Conservation (phyloP, 1,139 yeast genomes). For the Kazachstania sp. region DNA sequence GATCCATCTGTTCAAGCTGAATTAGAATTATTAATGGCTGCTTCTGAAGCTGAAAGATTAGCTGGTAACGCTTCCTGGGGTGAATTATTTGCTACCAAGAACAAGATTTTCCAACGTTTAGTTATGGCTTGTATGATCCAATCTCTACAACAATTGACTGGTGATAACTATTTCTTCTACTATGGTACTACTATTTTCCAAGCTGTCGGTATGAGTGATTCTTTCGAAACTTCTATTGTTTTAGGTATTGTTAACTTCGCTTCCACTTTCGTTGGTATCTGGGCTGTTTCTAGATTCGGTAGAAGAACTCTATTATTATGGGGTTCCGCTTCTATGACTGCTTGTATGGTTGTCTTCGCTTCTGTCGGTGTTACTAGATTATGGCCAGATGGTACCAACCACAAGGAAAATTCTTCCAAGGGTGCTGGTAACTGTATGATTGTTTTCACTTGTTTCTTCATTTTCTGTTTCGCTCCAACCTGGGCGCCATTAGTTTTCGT, state of each 20-base stretch:
- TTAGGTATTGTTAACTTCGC: slow-evolving; percentile 69
- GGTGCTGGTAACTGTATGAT: slow-evolving; percentile 69
- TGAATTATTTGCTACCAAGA: slow-evolving; percentile 31
- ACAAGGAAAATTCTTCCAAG: slow-evolving; percentile 39
- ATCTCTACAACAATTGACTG: slow-evolving; percentile 67
- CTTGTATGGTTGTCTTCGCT: slow-evolving; percentile 55
- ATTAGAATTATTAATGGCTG: slow-evolving; percentile 51
- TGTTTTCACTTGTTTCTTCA: slow-evolving; percentile 64
- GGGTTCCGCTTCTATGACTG: slow-evolving; percentile 56
- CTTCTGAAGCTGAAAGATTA: slow-evolving; percentile 42
- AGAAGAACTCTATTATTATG: slow-evolving; percentile 53
- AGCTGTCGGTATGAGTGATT: slow-evolving; percentile 62
- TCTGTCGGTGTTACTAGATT: slow-evolving; percentile 54
- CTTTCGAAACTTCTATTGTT: slow-evolving; percentile 65
- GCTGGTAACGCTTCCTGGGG: slow-evolving; percentile 33
- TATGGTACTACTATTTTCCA: slow-evolving; percentile 67
- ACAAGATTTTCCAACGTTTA: slow-evolving; percentile 48
- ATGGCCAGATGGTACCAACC: slow-evolving; percentile 45
- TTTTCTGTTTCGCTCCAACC: slow-evolving; percentile 69
- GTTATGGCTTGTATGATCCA: slow-evolving; percentile 55
- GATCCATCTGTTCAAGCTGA: slow-evolving; percentile 45
- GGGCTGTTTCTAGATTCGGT: slow-evolving; percentile 56
- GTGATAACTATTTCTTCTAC: slow-evolving; percentile 72
- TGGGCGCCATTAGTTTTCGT: slow-evolving; percentile 79
- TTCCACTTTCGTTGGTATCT: slow-evolving; percentile 60